Base-by-base conservation (phyloP, 176 grass and related monocot genomes). In the Carex pumila region DNA sequence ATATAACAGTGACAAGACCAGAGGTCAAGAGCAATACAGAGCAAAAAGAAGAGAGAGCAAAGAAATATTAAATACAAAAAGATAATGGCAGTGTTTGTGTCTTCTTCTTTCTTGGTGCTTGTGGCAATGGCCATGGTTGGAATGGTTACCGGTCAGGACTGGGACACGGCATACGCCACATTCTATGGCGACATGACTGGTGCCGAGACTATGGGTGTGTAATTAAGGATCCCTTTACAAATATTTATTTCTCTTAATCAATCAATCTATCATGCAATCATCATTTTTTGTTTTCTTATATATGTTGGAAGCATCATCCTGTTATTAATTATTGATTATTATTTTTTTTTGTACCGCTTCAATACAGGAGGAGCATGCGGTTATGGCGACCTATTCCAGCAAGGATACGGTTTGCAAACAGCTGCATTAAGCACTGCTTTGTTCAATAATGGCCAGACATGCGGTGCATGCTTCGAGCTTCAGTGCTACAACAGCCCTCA, bases 161-260 rank as follows among this genome's bases (percentile, higher is more conserved):
- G 88, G 88, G 70, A 89, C 45, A 37, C 67, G 3, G 88, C 79
- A 66, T 70, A 59, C 34, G 84, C 88, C 11, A 89, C 88, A 6
- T 89, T 86, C 78, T 89, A 89, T 47, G 88, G 88, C n/a, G 88
- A 89, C 61, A 86, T 86, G 61, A 18, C 77, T 12, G 84, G 69
- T 1, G 62, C 2, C 6, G 79, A 67, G 21, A 86, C 88, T n/a
- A 86, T 89, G 88, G 58, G 84, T 82, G 32, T 13, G 80, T 83
- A 30, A 30, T 50, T 50, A 50, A 68, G 36, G 61, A 34, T 79
- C 8, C 56, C 13, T 47, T 61, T 81, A 47, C 50, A 5, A n/a
- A 47, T 37, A 61, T 74, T 39, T 74, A 19, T 14, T 59, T 21
- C 5, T 61, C 59, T 80, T 55, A 21, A 55, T 56, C 7, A 30